phyloP scores from a whole-genome alignment of 306 rosid genomes.

The Casuarina glauca region DNA sequence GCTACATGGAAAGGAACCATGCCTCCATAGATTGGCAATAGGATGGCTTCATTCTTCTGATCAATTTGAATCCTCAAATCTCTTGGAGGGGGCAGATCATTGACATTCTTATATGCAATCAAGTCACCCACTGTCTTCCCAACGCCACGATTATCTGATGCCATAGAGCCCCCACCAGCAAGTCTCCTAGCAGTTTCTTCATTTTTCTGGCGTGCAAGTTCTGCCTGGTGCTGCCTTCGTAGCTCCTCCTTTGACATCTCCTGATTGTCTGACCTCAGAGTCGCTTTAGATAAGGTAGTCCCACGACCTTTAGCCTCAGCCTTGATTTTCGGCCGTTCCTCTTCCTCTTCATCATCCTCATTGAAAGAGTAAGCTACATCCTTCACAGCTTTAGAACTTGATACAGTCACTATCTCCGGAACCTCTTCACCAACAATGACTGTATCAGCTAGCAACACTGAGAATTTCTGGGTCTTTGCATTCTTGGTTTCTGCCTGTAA shows the following conservation, averaged over 20 bases:
- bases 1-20: constrained; percentile 95
- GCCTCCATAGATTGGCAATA: constrained; percentile 86
- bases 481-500: constrained; percentile 51
- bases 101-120: constrained; percentile 80
- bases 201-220: constrained; percentile 95
- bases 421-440: constrained; percentile 63
- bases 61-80: constrained; percentile 93
- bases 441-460: constrained; percentile 86
- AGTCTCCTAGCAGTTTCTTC: constrained; percentile 97
- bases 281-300: constrained; percentile 66
- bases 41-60: constrained; percentile 85
- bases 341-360: constrained; percentile 77
- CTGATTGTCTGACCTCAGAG: constrained; percentile 86
- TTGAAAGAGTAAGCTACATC: constrained; percentile 93
- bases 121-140: constrained; percentile 57
- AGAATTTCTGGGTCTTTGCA: constrained; percentile 53
- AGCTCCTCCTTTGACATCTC: constrained; percentile 90
- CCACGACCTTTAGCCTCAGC: constrained; percentile 41
- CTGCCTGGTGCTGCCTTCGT: constrained; percentile 97
- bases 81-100: constrained; percentile 72
- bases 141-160: constrained; percentile 59
- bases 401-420: constrained; percentile 61
- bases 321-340: constrained; percentile 39
- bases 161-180: constrained; percentile 70
- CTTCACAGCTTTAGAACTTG: constrained; percentile 69